phyloP scores from a whole-genome alignment of 169 alveolate genomes.

The Plasmodium vinckei region DNA sequence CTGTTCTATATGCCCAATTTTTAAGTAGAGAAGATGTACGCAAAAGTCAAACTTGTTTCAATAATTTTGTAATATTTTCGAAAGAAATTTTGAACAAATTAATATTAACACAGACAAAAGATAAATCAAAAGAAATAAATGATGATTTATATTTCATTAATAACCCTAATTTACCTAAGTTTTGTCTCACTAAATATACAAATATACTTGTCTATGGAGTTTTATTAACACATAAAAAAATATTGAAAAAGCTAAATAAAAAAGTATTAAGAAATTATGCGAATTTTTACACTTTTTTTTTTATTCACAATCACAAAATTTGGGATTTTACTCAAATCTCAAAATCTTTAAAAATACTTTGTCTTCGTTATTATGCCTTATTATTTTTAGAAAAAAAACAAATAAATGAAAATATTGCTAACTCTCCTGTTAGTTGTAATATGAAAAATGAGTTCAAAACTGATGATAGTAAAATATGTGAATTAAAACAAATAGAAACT shows the following conservation, averaged over 20 bases:
- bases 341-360: slow-evolving; percentile 42
- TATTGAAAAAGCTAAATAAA: slow-evolving; percentile 42
- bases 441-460: neutral
- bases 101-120: slow-evolving; percentile 4
- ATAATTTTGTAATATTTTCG: slow-evolving; percentile 34
- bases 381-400: slow-evolving; percentile 34
- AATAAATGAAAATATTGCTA: neutral
- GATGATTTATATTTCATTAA: slow-evolving; percentile 18
- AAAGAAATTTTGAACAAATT: slow-evolving; percentile 58
- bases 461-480: neutral
- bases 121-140: neutral
- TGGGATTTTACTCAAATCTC: slow-evolving; percentile 38
- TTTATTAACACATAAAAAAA: slow-evolving; percentile 60
- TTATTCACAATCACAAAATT: slow-evolving; percentile 29
- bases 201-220: slow-evolving; percentile 35
- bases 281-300: slow-evolving; percentile 47
- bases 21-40: slow-evolving; percentile 50
- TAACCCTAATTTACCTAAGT: neutral
- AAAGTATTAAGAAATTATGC: slow-evolving; percentile 28
- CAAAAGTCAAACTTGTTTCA: slow-evolving; percentile 11
- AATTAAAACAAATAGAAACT: neutral
- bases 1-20: slow-evolving; percentile 51
- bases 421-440: neutral
- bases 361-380: slow-evolving; percentile 61
- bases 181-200: slow-evolving; percentile 7